Evolutionary conservation across 2,329 filamentous ascomycete genomes (phyloP), one percentile per base, ranked within the genome.

Genomic region (Penicillium griseofulvum): DNA sequence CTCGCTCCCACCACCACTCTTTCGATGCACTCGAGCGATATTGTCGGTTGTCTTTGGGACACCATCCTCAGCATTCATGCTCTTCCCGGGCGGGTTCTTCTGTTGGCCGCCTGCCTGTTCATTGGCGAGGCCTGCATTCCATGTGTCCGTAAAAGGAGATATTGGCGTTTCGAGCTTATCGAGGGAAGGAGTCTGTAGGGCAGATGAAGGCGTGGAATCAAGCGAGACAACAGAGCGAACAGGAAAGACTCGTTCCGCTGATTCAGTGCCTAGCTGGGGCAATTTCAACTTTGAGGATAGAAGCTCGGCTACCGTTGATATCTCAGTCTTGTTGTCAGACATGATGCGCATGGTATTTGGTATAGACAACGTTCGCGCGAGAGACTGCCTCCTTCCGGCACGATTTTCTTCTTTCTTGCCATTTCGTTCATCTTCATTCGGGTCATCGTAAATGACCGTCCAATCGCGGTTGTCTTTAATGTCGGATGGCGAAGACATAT

Each of bases 201-300:
- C 55, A 10, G 66, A 67, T 4, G 66, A 68, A 9, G 62, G 54
- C 4, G 47, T 62, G 9, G 83, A 83, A 65, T 89, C 85, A 37
- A 92, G 84, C 11, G 84, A 89, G 33, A 93, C 79, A 39, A 89
- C 86, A 12, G 88, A 91, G 46, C 88, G 84, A 31, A 93, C 88
- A 16, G 89, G 89, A 54, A 90, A 93, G n/a, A 93, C 87, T 48
- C 88, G 82, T 66, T 92, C 82, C 34, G 77, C 62, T 2, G 66
- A 64, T 6, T 68, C 67, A 11, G 63, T 66, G 42, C 68, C 67
- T 14, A 73, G 49, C 8, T 58, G 59, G 19, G 68, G 66, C 6
- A 71, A 53, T 17, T 63, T 65, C 36, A 66, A 42, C 31, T 56
- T 62, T 5, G 60, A 42, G n/a, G 60, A 54, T 17, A 51, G 33